phyloP scores from a whole-genome alignment of 78 protist genomes.

The Ministeria vibrans region DNA sequence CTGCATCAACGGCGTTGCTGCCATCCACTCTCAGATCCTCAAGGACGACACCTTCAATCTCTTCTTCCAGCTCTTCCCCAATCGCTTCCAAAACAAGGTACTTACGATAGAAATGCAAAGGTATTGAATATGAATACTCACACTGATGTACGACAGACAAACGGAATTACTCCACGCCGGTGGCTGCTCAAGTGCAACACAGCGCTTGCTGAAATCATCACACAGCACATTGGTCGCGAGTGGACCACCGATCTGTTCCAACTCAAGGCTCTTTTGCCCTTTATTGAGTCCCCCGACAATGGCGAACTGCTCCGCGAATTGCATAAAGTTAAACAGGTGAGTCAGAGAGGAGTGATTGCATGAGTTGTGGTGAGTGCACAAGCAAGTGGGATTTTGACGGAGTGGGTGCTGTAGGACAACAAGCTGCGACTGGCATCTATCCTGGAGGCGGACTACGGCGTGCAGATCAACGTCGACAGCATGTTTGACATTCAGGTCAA shows the following conservation, averaged over 20 bases:
- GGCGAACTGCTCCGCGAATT: slow-evolving; percentile 39
- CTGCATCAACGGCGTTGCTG: slow-evolving; percentile 94
- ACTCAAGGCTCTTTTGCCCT: slow-evolving; percentile 48
- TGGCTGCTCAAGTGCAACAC: slow-evolving; percentile 88
- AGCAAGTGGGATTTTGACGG: too few relatives aligned
- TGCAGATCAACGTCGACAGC: slow-evolving; percentile 63
- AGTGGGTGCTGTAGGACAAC: too few relatives aligned
- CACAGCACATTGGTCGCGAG: slow-evolving; percentile 55
- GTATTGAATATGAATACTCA: too few relatives aligned
- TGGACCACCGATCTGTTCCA: slow-evolving; percentile 71
- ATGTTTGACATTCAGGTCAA: slow-evolving; percentile 92
- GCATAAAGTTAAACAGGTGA: slow-evolving; percentile 44
- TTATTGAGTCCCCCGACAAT: slow-evolving; percentile 66
- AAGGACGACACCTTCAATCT: slow-evolving; percentile 46
- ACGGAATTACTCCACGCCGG: slow-evolving; percentile 95
- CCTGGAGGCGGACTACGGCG: slow-evolving; percentile 54
- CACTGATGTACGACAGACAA: too few relatives aligned
- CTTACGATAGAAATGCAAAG: too few relatives aligned
- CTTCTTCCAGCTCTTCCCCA: slow-evolving; percentile 69
- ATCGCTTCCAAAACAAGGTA: slow-evolving; percentile 81
- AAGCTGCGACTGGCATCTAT: slow-evolving; percentile 73
- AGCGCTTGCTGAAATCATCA: slow-evolving; percentile 53
- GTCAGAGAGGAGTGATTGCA: too few relatives aligned
- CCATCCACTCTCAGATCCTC: slow-evolving; percentile 82
- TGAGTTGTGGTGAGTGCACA: too few relatives aligned